Evolutionary conservation across 1,284 basidiomycete genomes (phyloP).

Genomic region (Stereum hirsutum): DNA sequence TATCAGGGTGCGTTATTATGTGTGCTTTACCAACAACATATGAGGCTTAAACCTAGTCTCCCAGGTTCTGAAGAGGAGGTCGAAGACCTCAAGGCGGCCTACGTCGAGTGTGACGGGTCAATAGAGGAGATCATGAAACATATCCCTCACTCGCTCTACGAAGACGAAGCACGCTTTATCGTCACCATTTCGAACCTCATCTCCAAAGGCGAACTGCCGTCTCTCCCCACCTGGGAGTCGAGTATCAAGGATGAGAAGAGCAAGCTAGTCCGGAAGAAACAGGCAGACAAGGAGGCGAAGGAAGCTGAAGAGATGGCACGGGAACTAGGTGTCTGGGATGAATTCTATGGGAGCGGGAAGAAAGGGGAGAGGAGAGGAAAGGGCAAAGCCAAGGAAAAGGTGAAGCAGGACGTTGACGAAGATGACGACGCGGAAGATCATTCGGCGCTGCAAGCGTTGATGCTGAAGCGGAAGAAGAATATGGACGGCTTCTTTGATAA

Average conservation of each 20-base stretch:
- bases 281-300: constrained; percentile 68
- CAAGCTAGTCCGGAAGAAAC: constrained; percentile 62
- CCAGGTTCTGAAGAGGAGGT: constrained; percentile 80
- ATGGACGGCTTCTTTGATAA: constrained; percentile 67
- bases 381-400: constrained; percentile 37
- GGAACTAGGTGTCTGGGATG: constrained; percentile 90
- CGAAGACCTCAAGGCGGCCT: constrained; percentile 70
- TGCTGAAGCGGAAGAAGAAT: constrained; percentile 69
- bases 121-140: constrained; percentile 73
- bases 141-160: constrained; percentile 76
- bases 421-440: constrained; percentile 50
- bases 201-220: constrained; percentile 44
- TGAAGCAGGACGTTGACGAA: constrained; percentile 24
- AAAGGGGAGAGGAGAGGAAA: constrained; percentile 52
- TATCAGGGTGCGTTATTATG: constrained; percentile 67
- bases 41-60: background rate
- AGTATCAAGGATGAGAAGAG: constrained; percentile 74
- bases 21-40: background rate
- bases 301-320: constrained; percentile 84
- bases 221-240: constrained; percentile 58
- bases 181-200: constrained; percentile 64
- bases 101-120: constrained; percentile 56
- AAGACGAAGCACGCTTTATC: constrained; percentile 81
- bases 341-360: constrained; percentile 84
- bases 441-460: constrained; percentile 73